phyloP scores from a whole-genome alignment of 2,329 filamentous ascomycete genomes.

The Parastagonospora nodorum region DNA sequence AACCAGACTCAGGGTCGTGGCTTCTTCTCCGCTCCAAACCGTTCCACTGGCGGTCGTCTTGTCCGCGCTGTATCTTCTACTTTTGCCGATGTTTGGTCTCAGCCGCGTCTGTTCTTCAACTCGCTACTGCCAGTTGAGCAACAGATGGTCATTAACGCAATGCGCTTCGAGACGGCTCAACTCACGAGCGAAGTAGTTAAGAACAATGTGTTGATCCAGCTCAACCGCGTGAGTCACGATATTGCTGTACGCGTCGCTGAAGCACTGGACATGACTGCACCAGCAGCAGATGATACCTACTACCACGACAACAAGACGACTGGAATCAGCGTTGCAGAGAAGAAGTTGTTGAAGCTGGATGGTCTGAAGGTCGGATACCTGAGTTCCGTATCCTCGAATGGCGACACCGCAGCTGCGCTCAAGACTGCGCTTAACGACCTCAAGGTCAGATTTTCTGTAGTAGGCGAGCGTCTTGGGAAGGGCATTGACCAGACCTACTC shows the following conservation, averaged over 20 bases:
- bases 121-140: constrained; percentile 68
- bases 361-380: constrained; percentile 69
- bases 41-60: constrained; percentile 59
- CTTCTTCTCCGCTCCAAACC: constrained; percentile 71
- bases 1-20: constrained; percentile 67
- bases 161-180: constrained; percentile 71
- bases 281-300: constrained; percentile 64
- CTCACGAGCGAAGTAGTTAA: constrained; percentile 63
- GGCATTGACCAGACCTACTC: constrained; percentile 69
- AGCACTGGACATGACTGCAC: constrained; percentile 64
- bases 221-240: constrained; percentile 72
- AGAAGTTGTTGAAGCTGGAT: constrained; percentile 63
- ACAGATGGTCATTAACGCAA: constrained; percentile 73
- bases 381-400: constrained; percentile 52
- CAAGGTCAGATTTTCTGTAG: constrained; percentile 63
- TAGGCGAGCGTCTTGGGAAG: constrained; percentile 61
- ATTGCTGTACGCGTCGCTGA: constrained; percentile 67
- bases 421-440: constrained; percentile 54
- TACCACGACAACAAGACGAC: constrained; percentile 72
- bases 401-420: constrained; percentile 58
- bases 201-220: constrained; percentile 68
- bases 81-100: constrained; percentile 74
- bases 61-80: constrained; percentile 64
- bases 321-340: constrained; percentile 64
- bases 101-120: constrained; percentile 76